Evolutionary conservation across 345 rosid genomes (phyloP), one percentile per base, ranked within the genome.

Genomic region (Boechera stricta): DNA sequence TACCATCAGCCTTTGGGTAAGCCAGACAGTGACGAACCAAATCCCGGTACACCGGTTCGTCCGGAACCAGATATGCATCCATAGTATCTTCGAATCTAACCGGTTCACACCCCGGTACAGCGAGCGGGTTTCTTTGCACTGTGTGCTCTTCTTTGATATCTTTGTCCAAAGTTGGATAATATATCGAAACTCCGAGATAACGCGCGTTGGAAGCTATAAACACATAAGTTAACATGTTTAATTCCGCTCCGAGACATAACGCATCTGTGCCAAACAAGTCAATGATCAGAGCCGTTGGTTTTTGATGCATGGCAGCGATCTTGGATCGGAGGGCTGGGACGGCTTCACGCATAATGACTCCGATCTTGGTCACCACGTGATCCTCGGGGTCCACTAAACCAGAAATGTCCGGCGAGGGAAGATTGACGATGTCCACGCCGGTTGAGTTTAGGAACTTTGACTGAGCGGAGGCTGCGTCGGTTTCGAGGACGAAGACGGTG

Each of bases 241-340:
- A 78, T 41, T 90, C 90, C 0, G 79, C 56, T 2, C 87, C 89
- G 3, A 90, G 60, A 28, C 51, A 67, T 44, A 86, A 71, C 26
- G 87, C 85, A 44, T 86, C 88, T 1, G 85, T 84, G 26, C 91
- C 92, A 10, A 89, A 87, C 39, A 81, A 16, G 71, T 91, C 91
- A 2, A 85, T 78, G 10, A 91, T 67, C 10, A 91, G 66, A 51
- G 83, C 86, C 18, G 85, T 41, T 0, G 90, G 91, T 7, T 51
- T 86, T 31, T 38, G 51, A 60, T 81, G 42, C 83, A 86, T 60
- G 7, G 45, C 44, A 3, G 77, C 67, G 67, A 91, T 80, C 28
- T 84, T 84, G 0, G 88, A 71, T 16, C 86, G 85, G 36, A 89
- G 69, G 10, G 72, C 62, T 8, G 91, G 88, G n/a, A 75, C 64